Evolutionary conservation across 163 green algal genomes (phyloP), one percentile per base, ranked within the genome.

Genomic region (Chlorella variabilis): DNA sequence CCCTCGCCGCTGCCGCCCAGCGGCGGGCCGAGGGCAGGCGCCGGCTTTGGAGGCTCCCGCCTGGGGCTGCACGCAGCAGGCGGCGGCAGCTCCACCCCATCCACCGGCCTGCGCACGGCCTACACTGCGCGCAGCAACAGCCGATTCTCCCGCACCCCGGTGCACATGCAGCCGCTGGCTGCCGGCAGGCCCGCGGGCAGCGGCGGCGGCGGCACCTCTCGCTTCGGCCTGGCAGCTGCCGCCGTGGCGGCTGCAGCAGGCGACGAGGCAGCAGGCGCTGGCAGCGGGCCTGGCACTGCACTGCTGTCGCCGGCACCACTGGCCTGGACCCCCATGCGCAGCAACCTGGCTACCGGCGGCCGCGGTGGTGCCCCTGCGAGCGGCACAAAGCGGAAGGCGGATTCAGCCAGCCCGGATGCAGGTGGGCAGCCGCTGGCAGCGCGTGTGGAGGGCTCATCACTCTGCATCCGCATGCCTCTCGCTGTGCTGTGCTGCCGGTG

Each of bases 271-370:
- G 66, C 68, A n/a, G 69, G 27, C 49, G 51, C 39, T 23, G 21
- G 33, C 2, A 13, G 31, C 15, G 62, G 61, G 34, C 29, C 18
- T 13, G 29, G 4, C 23, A 36, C 45, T 25, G 42, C 31, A 11
- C 62, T 61, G 51, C 41, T 48, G 27, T 82, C 65, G 2, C 73
- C 82, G 7, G 66, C 84, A 4, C 78, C 77, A 11, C 73, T 88
- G 61, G 71, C 84, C 8, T 88, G 84, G 84, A 88, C 84, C 2
- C 84, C 84, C 39, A 81, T 87, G 76, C 76, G 83, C 56, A 67
- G 66, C 67, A 87, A 77, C 58, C 23, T 74, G 54, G 67, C 67
- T 29, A 48, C 59, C 1, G 76, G 59, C 62, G 63, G 33, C 2
- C 61, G 34, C 6, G 63, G n/a, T 11, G 63, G 41, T 25, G 77